phyloP scores from a whole-genome alignment of 176 grass and related monocot genomes.

The Microstegium vimineum region DNA sequence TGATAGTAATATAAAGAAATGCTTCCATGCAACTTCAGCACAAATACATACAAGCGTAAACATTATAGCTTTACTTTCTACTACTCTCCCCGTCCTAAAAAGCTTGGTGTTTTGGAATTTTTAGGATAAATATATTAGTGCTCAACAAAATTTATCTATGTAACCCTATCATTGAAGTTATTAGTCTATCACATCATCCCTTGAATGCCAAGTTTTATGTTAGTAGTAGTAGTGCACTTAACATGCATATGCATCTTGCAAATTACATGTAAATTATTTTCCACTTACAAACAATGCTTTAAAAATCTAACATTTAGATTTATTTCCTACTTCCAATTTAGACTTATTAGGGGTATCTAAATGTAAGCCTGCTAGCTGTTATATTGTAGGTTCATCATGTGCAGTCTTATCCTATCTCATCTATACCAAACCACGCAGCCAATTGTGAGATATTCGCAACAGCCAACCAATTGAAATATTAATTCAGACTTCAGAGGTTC shows the following conservation, averaged over 20 bases:
- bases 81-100: background rate
- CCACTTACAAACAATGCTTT: background rate
- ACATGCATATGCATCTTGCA: no score
- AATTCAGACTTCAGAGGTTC: background rate
- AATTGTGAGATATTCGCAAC: background rate
- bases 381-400: no score
- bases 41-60: background rate
- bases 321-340: background rate
- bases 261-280: background rate
- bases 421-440: constrained; percentile 4
- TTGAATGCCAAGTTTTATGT: no score
- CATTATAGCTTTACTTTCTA: background rate
- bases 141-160: no score
- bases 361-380: background rate
- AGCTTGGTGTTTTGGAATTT: no score
- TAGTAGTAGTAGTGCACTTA: no score
- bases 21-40: constrained; percentile 12
- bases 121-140: no score
- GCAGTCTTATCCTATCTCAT: background rate
- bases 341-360: background rate
- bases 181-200: background rate
- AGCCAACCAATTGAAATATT: background rate
- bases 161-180: no score
- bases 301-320: background rate
- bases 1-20: background rate